These are phyloP conservation scores for Brasenia schreberi DNA, from an alignment of 164 flowering plant genomes.

Conservation along the genomic window DNA sequence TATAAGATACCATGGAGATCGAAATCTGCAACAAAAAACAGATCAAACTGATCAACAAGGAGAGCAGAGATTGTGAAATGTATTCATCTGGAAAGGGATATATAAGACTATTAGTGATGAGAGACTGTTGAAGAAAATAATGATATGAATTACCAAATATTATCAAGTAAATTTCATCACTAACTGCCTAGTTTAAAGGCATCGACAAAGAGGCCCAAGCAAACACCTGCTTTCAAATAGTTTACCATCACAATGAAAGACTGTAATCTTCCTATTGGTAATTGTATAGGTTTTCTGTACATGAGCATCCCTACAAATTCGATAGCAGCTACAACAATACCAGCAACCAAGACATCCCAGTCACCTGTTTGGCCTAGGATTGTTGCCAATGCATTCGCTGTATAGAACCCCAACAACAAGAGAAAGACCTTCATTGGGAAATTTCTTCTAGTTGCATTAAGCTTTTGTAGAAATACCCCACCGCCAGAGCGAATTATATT, in stretches of 20 bases:
- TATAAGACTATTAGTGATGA: not conserved
- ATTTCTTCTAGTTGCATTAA: conserved; percentile 73
- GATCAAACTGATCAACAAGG: not conserved
- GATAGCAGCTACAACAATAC: conserved; percentile 89
- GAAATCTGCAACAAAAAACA: not conserved
- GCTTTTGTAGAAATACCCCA: conserved; percentile 54
- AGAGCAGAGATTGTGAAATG: not conserved
- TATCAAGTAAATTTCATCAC: not conserved
- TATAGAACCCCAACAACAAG: conserved; percentile 78
- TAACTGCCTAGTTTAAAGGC: conserved; percentile 89
- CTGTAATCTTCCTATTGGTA: conserved; percentile 35
- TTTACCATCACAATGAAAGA: conserved; percentile 70
- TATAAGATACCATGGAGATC: not conserved
- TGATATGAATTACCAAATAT: not conserved
- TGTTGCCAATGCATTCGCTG: conserved; percentile 91
- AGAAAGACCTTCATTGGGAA: conserved; percentile 88
- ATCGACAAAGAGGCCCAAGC: conserved; percentile 94
- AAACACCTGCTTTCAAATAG: conserved; percentile 97
- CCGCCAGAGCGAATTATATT: conserved; percentile 70
- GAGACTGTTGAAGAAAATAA: not conserved
- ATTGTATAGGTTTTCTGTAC: conserved; percentile 45
- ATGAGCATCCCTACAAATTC: conserved; percentile 90
- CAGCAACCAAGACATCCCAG: conserved; percentile 96
- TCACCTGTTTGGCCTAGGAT: conserved; percentile 96
- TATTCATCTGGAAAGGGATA: not conserved